Percentiles rank a stretch among this genome's conserved stretches.
Conservation (phyloP, 768 basidiomycete species). For the Calvatia gigantea region DNA sequence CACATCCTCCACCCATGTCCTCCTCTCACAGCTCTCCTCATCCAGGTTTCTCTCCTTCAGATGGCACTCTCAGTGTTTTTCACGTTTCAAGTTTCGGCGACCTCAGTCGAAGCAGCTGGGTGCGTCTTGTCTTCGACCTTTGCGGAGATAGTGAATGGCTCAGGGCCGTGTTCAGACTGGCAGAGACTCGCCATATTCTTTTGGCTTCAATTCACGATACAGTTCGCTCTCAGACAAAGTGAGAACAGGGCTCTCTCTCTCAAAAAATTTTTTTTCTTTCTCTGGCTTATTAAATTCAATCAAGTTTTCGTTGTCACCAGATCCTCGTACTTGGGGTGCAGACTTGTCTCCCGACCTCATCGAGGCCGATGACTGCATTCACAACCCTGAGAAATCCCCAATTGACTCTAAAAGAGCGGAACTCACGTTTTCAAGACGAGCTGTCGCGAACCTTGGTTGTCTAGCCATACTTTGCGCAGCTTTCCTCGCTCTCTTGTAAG, state of each 20-base stretch:
- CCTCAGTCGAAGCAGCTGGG: conserved; percentile 40
- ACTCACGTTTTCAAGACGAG: conserved; percentile 53
- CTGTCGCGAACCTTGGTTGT: conserved; percentile 71
- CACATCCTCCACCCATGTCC: conserved; percentile 24
- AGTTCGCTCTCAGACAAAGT: conserved; percentile 46
- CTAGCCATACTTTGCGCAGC: conserved; percentile 48
- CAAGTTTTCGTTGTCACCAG: conserved; percentile 63
- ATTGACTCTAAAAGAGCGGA: conserved; percentile 29
- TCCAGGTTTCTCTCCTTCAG: conserved; percentile 27
- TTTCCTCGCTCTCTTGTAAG: conserved; percentile 60
- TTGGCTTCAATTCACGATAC: conserved; percentile 35
- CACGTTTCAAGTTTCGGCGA: conserved; percentile 31
- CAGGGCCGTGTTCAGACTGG: conserved; percentile 20
- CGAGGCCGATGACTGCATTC: conserved; percentile 71
- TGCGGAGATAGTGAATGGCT: not conserved
- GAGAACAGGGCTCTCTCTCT: conserved; percentile 5
- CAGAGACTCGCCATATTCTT: conserved; percentile 43
- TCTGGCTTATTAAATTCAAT: not conserved
- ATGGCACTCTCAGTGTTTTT: conserved; percentile 28
- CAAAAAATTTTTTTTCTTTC: not conserved
- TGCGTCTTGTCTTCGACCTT: conserved; percentile 13
- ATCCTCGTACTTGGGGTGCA: conserved; percentile 66
- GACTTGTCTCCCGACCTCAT: conserved; percentile 49
- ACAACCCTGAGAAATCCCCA: conserved; percentile 51
- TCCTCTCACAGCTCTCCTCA: conserved; percentile 26